These are phyloP conservation scores for Brassica napus DNA, from an alignment of 345 rosid genomes.

Conservation along the genomic window Da-Ae NC_063452.1:62947501-62948000, in stretches of 20 bases:
- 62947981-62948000: no score
- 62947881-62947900: slow-evolving; percentile 9
- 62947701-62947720: neutral
- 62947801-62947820: neutral
- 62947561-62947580: no score
- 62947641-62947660: no score
- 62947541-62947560: no score
- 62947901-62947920: neutral
- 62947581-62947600: no score
- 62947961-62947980: no score
- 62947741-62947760: neutral
- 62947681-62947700: neutral
- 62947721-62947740: neutral
- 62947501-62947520: no score
- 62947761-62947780: slow-evolving; percentile 31
- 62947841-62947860: slow-evolving; percentile 15
- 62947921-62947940: slow-evolving; percentile 23
- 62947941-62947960: slow-evolving; percentile 35
- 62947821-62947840: no score
- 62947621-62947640: no score
- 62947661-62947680: neutral
- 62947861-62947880: slow-evolving; percentile 42
- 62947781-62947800: neutral
- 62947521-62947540: no score
- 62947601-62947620: no score